A percentile compares a stretch with the other conserved stretches of the same genome.
phyloP scores from a whole-genome alignment of 2,329 filamentous ascomycete genomes.

The Drechslera avenae region DNA sequence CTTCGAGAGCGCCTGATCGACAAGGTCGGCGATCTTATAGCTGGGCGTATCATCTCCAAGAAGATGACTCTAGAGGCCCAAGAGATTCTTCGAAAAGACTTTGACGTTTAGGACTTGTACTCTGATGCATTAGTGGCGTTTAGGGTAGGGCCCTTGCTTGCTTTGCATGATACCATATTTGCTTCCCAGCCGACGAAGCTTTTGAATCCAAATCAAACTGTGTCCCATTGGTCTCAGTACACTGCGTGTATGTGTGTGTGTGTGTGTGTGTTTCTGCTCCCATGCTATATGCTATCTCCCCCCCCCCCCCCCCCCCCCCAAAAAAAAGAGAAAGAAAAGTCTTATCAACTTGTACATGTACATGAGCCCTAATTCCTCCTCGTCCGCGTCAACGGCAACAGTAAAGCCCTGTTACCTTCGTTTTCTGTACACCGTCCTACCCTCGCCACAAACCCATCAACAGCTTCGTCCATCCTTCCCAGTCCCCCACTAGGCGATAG shows the following conservation, averaged over 20 bases:
- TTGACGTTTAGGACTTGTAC: conserved; percentile 4
- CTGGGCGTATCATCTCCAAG: conserved; percentile 31
- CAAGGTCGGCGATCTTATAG: conserved; percentile 50
- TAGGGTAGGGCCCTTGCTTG: neutral
- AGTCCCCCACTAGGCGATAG: no score
- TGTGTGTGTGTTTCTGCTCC: no score
- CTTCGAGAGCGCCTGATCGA: conserved; percentile 50
- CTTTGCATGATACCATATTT: no score
- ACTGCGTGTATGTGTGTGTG: no score
- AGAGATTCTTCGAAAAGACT: conserved; percentile 10
- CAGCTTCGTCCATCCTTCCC: neutral
- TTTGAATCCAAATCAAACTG: no score
- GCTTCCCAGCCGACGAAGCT: neutral
- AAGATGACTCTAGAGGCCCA: conserved; percentile 37
- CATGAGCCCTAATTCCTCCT: neutral
- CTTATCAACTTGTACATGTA: neutral
- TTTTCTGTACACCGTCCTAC: conserved; percentile 7
- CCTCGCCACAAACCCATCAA: neutral
- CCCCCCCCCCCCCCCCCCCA: no score
- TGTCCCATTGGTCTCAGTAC: no score
- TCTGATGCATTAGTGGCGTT: neutral
- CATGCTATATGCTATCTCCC: no score
- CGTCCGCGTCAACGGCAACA: conserved; percentile 9
- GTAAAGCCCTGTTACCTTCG: conserved; percentile 3
- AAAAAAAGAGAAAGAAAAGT: no score